A percentile compares a stretch with the other conserved stretches of the same genome.
phyloP scores from a whole-genome alignment of 2,329 filamentous ascomycete genomes.

The Colletotrichum euphorbiae region DNA sequence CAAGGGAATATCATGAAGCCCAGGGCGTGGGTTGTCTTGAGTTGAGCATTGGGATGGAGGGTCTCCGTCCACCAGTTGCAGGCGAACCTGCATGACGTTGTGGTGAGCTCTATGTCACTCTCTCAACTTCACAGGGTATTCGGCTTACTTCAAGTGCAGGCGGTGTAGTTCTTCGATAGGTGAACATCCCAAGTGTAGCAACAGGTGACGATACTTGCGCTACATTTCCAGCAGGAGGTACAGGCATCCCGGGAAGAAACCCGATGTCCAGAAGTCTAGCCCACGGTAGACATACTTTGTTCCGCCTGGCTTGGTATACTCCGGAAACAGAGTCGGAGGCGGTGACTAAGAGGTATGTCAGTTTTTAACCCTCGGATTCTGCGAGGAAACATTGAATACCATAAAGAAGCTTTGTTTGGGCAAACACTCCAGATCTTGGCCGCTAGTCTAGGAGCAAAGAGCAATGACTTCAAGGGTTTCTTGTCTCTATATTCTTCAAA shows the following conservation, averaged over 20 bases:
- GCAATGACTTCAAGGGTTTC: slow-evolving; percentile 2
- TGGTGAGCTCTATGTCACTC: not conserved
- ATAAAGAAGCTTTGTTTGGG: slow-evolving; percentile 27
- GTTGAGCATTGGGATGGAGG: slow-evolving; percentile 49
- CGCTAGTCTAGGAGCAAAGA: slow-evolving; percentile 11
- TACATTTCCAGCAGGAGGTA: slow-evolving; percentile 54
- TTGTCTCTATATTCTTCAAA: not conserved
- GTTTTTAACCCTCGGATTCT: not conserved
- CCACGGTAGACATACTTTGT: slow-evolving; percentile 53
- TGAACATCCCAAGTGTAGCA: slow-evolving; percentile 8
- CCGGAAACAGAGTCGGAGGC: slow-evolving; percentile 47
- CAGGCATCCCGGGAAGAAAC: slow-evolving; percentile 60
- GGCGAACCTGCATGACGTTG: slow-evolving; percentile 40
- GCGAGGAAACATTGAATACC: not conserved
- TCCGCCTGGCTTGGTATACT: slow-evolving; percentile 52
- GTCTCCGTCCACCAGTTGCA: slow-evolving; percentile 57
- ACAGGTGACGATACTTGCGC: slow-evolving; percentile 43
- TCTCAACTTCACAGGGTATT: no score
- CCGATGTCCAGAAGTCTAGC: slow-evolving; percentile 59
- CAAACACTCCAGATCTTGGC: slow-evolving; percentile 38
- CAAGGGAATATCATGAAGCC: slow-evolving; percentile 58
- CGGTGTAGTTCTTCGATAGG: slow-evolving; percentile 39
- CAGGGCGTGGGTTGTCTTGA: slow-evolving; percentile 55
- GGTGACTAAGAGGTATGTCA: not conserved
- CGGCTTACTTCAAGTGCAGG: slow-evolving; percentile 44